A percentile compares a stretch with the other conserved stretches of the same genome.
These are phyloP conservation scores for Phytophthora fragariaefolia DNA, from an alignment of 352 stramenopile genomes.

Conservation along the genomic window DNA sequence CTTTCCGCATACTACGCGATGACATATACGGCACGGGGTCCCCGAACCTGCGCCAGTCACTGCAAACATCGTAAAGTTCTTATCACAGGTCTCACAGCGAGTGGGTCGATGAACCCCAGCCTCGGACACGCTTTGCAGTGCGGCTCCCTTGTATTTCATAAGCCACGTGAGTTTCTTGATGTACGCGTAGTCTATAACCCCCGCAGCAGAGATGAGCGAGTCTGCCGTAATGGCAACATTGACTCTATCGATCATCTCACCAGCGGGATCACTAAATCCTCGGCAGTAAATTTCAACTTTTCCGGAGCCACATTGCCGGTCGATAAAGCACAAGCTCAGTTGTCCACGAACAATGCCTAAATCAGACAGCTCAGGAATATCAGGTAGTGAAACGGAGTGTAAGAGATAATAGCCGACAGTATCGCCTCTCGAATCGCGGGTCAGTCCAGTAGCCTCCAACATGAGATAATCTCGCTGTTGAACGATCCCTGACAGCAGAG, in stretches of 20 bases:
- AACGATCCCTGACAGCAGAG: conserved; percentile 38
- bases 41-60: background rate
- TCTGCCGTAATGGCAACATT: conserved; percentile 25
- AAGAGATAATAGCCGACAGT: conserved; percentile 45
- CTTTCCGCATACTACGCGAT: conserved; percentile 41
- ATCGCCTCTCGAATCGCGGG: conserved; percentile 32
- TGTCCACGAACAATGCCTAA: conserved; percentile 44
- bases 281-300: conserved; percentile 54
- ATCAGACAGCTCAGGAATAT: conserved; percentile 31
- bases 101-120: conserved; percentile 11
- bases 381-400: conserved; percentile 42
- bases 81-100: conserved; percentile 31
- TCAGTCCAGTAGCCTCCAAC: conserved; percentile 27
- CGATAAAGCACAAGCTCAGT: conserved; percentile 54
- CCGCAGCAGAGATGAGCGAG: conserved; percentile 20
- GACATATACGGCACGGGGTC: conserved; percentile 49
- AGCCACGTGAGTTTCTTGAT: conserved; percentile 56
- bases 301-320: conserved; percentile 28
- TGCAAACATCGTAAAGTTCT: conserved; percentile 19
- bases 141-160: conserved; percentile 29
- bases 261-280: conserved; percentile 40
- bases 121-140: background rate
- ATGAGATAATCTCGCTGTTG: conserved; percentile 50
- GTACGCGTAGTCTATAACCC: conserved; percentile 48
- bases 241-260: conserved; percentile 37